phyloP scores from a whole-genome alignment of 2,329 filamentous ascomycete species.

The Fusarium illudens region DNA sequence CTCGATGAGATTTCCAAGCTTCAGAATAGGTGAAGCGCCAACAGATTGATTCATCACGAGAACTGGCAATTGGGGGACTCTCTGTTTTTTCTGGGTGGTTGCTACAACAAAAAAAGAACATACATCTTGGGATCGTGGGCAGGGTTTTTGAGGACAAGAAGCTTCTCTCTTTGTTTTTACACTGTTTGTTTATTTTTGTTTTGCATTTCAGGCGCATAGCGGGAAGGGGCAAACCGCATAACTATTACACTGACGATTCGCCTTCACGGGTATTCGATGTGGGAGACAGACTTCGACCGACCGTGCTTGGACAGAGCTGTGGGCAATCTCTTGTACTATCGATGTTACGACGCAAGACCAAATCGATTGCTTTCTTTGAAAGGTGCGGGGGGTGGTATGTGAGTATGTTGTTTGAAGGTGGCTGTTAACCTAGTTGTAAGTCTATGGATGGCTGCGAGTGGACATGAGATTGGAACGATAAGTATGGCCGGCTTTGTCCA shows the following conservation, averaged over 20 bases:
- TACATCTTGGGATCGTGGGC: not conserved
- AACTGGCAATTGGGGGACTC: not conserved
- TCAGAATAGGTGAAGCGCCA: slow-evolving; percentile 50
- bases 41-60: not conserved
- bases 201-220: slow-evolving; percentile 46
- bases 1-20: slow-evolving; percentile 92
- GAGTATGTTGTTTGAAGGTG: not conserved
- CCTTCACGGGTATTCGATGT: slow-evolving; percentile 20
- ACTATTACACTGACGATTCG: slow-evolving; percentile 22
- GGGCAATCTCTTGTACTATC: slow-evolving; percentile 32
- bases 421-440: too few relatives aligned
- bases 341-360: slow-evolving; percentile 35
- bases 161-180: not conserved
- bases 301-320: slow-evolving; percentile 29
- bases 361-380: slow-evolving; percentile 15
- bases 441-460: too few relatives aligned
- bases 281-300: slow-evolving; percentile 15
- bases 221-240: slow-evolving; percentile 32
- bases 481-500: not conserved
- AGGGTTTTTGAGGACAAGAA: slow-evolving; percentile 2
- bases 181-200: slow-evolving; percentile 8
- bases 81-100: slow-evolving; percentile 19
- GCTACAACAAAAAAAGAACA: not conserved
- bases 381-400: too few relatives aligned
- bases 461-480: not conserved